Evolutionary conservation across 148 eudicot genomes (phyloP).

Genomic region (Gaultheria prostrata): DNA sequence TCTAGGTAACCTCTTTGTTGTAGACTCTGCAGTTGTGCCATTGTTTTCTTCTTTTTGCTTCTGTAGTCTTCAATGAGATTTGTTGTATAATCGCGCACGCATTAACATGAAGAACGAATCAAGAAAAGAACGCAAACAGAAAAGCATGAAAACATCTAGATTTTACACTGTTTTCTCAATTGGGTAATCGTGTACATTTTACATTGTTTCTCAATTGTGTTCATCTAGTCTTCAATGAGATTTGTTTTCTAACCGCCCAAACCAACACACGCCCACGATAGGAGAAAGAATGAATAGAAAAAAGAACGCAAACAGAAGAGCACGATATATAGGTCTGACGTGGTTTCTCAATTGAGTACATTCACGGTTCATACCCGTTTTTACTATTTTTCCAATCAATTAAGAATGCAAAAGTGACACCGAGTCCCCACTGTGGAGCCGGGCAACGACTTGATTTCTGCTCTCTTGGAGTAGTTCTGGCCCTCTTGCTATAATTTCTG

Average conservation of each 20-base stretch:
- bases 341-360: not conserved
- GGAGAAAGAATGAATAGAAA: not conserved
- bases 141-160: not conserved
- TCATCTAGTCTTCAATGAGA: not conserved
- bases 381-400: no score
- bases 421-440: not conserved
- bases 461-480: not conserved
- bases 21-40: not conserved
- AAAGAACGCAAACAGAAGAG: not conserved
- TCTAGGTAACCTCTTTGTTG: conserved; percentile 43
- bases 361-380: not conserved
- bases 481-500: not conserved
- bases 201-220: no score
- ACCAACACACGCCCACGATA: not conserved
- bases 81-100: not conserved
- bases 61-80: not conserved
- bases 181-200: no score
- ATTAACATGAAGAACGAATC: not conserved
- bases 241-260: not conserved
- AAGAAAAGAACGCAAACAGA: not conserved
- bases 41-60: not conserved
- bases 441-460: not conserved
- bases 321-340: not conserved
- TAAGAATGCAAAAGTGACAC: not conserved
- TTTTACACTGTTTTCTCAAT: no score